phyloP scores from a whole-genome alignment of 768 basidiomycete genomes.

The Boletus fagicola region DNA sequence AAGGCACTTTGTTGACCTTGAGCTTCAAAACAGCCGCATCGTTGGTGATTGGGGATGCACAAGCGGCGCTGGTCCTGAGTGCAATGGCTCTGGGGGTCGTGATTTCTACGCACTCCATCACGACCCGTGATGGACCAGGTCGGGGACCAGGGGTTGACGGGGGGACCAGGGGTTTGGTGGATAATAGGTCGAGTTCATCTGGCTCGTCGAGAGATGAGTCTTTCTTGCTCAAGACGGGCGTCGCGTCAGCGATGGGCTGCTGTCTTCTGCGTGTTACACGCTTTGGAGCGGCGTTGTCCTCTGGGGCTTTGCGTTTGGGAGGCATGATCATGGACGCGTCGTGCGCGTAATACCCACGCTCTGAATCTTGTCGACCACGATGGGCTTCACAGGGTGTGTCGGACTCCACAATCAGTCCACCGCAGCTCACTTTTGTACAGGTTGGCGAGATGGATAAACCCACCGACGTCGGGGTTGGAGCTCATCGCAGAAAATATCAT shows the following conservation, averaged over 20 bases:
- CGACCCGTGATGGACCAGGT: slow-evolving; percentile 17
- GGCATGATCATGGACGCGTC: slow-evolving; percentile 26
- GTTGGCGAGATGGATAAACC: slow-evolving; percentile 79
- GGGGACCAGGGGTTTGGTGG: slow-evolving; percentile 1
- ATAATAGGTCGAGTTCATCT: slow-evolving; percentile 32
- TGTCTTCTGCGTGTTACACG: slow-evolving; percentile 32
- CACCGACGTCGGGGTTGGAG: slow-evolving; percentile 69
- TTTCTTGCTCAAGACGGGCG: slow-evolving; percentile 1
- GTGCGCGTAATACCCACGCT: slow-evolving; percentile 22
- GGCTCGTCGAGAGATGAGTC: slow-evolving; percentile 11
- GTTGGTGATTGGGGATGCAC: slow-evolving; percentile 15
- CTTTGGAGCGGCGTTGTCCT: slow-evolving; percentile 29
- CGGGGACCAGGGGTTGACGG: slow-evolving; percentile 28
- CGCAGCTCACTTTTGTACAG: slow-evolving; percentile 34
- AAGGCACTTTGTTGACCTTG: slow-evolving; percentile 7
- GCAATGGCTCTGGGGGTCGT: slow-evolving; percentile 23
- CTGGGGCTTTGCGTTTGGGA: slow-evolving; percentile 45
- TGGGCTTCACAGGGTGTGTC: slow-evolving; percentile 65
- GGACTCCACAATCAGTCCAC: background rate
- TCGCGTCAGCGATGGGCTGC: slow-evolving; percentile 1
- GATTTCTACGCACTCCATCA: slow-evolving; percentile 35
- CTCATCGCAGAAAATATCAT: slow-evolving; percentile 67
- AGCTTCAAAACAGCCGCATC: background rate
- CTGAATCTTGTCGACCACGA: slow-evolving; percentile 9
- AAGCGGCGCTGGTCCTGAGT: background rate